Base-by-base conservation (phyloP, 345 rosid genomes). In the Hibiscus syriacus region DNA sequence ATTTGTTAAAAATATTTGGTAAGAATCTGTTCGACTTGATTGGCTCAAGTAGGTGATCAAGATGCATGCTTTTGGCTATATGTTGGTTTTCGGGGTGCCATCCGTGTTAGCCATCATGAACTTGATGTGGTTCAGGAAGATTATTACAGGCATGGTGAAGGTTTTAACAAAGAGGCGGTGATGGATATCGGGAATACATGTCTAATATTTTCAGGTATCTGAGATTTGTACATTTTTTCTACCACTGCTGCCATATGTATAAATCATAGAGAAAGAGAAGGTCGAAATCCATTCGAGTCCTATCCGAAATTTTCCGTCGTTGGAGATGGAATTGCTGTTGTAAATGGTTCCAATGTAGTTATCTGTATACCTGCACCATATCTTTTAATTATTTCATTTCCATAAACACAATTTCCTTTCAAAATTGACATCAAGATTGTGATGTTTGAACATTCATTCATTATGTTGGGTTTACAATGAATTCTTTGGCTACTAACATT, bases 51-150 rank as follows among this genome's bases (percentile, higher is more conserved):
- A 92, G 97, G 85, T 92, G 55, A 68, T 83, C 50, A 78, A 77
- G 77, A 79, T 92, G 89, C 81, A 79, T 54, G 55, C 50, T 22
- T 78, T 81, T 36, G 95, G 98, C 36, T 74, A 74, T 62, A 59
- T 82, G 43, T 70, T 92, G 81, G 90, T 78, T 27, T 75, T 80
- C 2, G 69, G 70, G 32, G 98, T 88, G 80, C 98, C 98, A 12
- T 49, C 66, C 17, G 76, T 65, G 34, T 66, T 90, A n/a, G 87
- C 79, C 25, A 64, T 80, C 52, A 82, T 92, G 98, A 92, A 90
- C 84, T 69, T 92, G 84, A 84, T 86, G 75, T 92, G 97, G 98
- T 90, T 92, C 71, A 74, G 83, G 71, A 92, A 88, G 79, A 92
- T 92, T 54, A 59, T 84, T 25, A 88, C 75, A 84, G 98, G 97